Conservation (phyloP, 2,329 filamentous ascomycete species). For the Colletotrichum sp. region DNA sequence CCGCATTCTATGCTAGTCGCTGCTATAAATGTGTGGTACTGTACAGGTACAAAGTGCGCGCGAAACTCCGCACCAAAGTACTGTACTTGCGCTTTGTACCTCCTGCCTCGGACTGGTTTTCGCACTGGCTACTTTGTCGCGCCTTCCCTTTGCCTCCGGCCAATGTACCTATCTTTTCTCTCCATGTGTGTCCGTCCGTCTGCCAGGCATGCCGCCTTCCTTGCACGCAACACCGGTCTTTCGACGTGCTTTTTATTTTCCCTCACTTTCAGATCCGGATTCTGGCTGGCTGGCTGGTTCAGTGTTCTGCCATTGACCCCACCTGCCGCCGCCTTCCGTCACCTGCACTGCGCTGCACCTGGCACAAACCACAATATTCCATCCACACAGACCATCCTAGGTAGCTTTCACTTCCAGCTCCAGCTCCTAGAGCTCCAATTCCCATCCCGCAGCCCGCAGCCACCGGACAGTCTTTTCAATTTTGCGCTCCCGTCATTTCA, state of each 20-base stretch:
- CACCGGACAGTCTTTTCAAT: neutral
- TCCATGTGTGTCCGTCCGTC: neutral
- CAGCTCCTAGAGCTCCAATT: neutral
- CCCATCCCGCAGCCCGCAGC: neutral
- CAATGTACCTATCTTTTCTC: neutral
- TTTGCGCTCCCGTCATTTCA: neutral
- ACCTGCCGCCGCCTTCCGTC: neutral
- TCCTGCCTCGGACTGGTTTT: neutral
- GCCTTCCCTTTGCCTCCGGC: neutral
- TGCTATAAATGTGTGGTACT: conserved; percentile 36
- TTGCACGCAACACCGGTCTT: neutral
- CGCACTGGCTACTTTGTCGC: conserved; percentile 40
- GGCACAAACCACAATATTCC: neutral
- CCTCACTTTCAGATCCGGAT: neutral
- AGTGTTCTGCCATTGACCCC: neutral
- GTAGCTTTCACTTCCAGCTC: neutral
- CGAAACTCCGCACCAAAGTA: conserved; percentile 37
- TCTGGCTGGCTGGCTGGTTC: neutral
- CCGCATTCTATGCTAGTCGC: neutral
- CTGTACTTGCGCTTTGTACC: conserved; percentile 40
- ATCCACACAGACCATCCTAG: neutral
- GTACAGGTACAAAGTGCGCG: conserved; percentile 39
- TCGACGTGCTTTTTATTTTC: conserved; percentile 34
- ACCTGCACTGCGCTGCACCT: neutral
- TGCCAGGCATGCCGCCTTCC: neutral